Conservation (phyloP, 495 filamentous ascomycete species). For the Aspergillus mulundensis region DNA sequence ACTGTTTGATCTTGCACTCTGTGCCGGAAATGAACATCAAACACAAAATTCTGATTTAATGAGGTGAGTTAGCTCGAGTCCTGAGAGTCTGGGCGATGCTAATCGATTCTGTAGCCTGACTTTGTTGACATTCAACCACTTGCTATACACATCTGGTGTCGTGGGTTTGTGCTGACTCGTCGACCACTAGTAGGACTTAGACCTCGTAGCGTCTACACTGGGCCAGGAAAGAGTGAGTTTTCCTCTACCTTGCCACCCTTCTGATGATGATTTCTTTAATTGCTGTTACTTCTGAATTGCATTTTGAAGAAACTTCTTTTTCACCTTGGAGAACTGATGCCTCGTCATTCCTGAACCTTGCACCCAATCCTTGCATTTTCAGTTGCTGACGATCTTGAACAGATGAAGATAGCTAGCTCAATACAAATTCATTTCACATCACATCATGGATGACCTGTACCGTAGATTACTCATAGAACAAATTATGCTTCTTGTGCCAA, state of each 20-base stretch:
- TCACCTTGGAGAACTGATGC: conserved; percentile 96
- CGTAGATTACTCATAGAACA: conserved; percentile 21
- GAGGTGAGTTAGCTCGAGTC: conserved; percentile 57
- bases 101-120: conserved; percentile 46
- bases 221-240: conserved; percentile 25
- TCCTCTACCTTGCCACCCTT: conserved; percentile 7
- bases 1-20: conserved; percentile 80
- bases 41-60: conserved; percentile 99
- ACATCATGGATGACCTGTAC: not conserved
- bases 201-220: conserved; percentile 7
- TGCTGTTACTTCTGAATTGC: conserved; percentile 74
- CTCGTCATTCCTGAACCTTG: conserved; percentile 10
- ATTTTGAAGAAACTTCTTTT: conserved; percentile 68
- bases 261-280: conserved; percentile 69
- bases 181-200: conserved; percentile 19
- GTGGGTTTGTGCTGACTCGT: conserved; percentile 31
- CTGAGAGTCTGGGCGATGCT: conserved; percentile 25
- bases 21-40: conserved; percentile 71
- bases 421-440: not conserved
- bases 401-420: conserved; percentile 1
- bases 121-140: conserved; percentile 37
- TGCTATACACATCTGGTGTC: conserved; percentile 24
- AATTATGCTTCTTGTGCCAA: conserved; percentile 49
- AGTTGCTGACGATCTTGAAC: conserved; percentile 11
- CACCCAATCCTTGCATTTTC: conserved; percentile 15